phyloP scores from a whole-genome alignment of 2,329 filamentous ascomycete species.

The Colletotrichum musicola region DNA sequence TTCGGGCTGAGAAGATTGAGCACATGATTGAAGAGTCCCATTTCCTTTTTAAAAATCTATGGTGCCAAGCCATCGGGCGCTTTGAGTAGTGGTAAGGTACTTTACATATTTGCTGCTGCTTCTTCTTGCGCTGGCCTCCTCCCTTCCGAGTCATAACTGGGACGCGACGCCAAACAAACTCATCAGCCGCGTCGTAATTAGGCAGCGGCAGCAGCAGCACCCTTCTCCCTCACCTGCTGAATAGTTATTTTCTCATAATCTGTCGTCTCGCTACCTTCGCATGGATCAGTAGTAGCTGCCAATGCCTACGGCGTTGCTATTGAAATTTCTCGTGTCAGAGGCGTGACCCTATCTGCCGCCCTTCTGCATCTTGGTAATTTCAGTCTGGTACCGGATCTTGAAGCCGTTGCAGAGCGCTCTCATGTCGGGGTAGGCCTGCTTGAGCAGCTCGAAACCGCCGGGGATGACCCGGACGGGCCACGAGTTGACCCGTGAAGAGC shows the following conservation, averaged over 20 bases:
- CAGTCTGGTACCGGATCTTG: conserved; percentile 81
- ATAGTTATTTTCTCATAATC: neutral
- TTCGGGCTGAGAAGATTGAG: too few species aligned
- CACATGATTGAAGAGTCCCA: too few species aligned
- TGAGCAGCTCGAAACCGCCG: conserved; percentile 91
- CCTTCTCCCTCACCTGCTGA: neutral
- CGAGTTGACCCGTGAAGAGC: conserved; percentile 77
- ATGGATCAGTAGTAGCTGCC: conserved; percentile 20
- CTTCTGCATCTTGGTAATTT: conserved; percentile 71
- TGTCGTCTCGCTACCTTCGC: neutral
- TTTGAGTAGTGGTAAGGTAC: neutral
- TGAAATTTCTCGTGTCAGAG: conserved; percentile 1
- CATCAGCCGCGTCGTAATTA: neutral
- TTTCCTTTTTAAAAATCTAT: conserved; percentile 1
- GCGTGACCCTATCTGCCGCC: conserved; percentile 36
- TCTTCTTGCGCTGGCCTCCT: conserved; percentile 13
- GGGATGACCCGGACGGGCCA: conserved; percentile 94
- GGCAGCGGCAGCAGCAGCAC: neutral
- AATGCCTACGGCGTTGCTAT: neutral
- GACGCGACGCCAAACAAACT: neutral
- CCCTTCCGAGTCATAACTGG: neutral
- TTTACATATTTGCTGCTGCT: conserved; percentile 21
- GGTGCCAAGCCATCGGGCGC: conserved; percentile 4
- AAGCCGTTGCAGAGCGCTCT: conserved; percentile 95
- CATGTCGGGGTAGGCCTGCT: conserved; percentile 94